Percentiles rank a stretch among this genome's conserved stretches.
phyloP scores from a whole-genome alignment of 768 basidiomycete species.

The Auriscalpium microsporum region DNA sequence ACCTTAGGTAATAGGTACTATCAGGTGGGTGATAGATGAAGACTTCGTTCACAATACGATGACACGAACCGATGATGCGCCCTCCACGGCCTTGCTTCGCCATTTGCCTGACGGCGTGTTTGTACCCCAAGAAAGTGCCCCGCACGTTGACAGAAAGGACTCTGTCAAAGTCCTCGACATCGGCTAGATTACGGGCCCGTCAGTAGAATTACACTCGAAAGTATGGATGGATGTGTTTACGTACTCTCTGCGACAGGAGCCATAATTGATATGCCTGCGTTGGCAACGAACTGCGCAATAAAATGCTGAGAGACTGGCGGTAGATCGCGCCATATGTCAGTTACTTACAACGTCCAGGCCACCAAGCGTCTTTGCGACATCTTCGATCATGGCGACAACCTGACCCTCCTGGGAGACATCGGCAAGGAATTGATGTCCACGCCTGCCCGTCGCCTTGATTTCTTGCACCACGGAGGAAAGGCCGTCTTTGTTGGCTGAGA shows the following conservation, averaged over 20 bases:
- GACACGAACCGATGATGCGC: conserved; percentile 9
- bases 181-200: neutral
- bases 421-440: neutral
- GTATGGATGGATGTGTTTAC: neutral
- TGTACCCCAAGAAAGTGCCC: conserved; percentile 17
- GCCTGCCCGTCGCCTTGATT: conserved; percentile 7
- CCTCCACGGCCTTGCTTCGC: conserved; percentile 10
- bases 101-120: conserved; percentile 18
- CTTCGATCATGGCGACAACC: conserved; percentile 2
- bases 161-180: conserved; percentile 1
- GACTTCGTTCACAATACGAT: too few species aligned
- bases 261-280: conserved; percentile 3
- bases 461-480: neutral
- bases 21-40: too few species aligned
- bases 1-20: too few species aligned
- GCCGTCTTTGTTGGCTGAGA: neutral
- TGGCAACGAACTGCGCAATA: conserved; percentile 8
- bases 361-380: conserved; percentile 1
- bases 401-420: conserved; percentile 6
- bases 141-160: conserved; percentile 5
- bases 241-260: neutral
- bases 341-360: conserved; percentile 10
- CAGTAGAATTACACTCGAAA: neutral
- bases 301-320: neutral
- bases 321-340: neutral